Conservation (phyloP, 352 stramenopile species). For the Pythium oligandrum region DNA sequence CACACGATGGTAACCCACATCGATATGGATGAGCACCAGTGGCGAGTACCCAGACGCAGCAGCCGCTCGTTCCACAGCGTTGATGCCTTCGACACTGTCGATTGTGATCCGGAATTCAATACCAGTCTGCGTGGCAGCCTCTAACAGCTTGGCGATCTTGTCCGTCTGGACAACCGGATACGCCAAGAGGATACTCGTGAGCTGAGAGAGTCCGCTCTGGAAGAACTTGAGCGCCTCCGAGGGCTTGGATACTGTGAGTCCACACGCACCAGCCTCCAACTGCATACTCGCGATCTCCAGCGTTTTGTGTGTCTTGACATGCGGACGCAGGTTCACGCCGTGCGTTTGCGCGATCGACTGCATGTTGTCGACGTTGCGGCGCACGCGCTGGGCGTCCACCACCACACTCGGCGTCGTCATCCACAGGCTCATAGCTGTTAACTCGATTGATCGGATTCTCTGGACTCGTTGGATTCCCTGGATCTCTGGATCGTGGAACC, state of each 20-base stretch:
- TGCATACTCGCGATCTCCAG: slow-evolving; percentile 56
- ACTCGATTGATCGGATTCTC: too few species aligned
- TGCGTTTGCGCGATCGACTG: slow-evolving; percentile 42
- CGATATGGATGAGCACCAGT: slow-evolving; percentile 66
- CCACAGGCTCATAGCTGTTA: slow-evolving; percentile 53
- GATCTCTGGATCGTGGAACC: too few species aligned
- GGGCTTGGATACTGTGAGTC: slow-evolving; percentile 66
- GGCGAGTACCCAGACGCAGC: slow-evolving; percentile 32
- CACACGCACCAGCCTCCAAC: slow-evolving; percentile 43
- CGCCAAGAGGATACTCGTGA: slow-evolving; percentile 55
- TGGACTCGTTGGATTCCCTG: too few species aligned
- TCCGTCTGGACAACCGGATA: slow-evolving; percentile 61
- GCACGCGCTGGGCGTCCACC: slow-evolving; percentile 51
- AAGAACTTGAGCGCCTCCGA: slow-evolving; percentile 65
- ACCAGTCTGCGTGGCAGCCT: slow-evolving; percentile 33
- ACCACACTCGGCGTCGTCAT: slow-evolving; percentile 62
- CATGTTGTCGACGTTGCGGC: slow-evolving; percentile 65
- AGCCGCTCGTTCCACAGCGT: slow-evolving; percentile 47
- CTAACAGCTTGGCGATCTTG: slow-evolving; percentile 52
- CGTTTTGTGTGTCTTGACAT: slow-evolving; percentile 80
- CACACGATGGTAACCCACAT: slow-evolving; percentile 73
- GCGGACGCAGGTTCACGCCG: slow-evolving; percentile 52
- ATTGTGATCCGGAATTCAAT: slow-evolving; percentile 59
- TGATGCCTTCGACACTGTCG: slow-evolving; percentile 48
- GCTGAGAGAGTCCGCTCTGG: slow-evolving; percentile 28